Evolutionary conservation across 495 filamentous ascomycete species (phyloP).

Genomic region (Podospora anserina): DNA sequence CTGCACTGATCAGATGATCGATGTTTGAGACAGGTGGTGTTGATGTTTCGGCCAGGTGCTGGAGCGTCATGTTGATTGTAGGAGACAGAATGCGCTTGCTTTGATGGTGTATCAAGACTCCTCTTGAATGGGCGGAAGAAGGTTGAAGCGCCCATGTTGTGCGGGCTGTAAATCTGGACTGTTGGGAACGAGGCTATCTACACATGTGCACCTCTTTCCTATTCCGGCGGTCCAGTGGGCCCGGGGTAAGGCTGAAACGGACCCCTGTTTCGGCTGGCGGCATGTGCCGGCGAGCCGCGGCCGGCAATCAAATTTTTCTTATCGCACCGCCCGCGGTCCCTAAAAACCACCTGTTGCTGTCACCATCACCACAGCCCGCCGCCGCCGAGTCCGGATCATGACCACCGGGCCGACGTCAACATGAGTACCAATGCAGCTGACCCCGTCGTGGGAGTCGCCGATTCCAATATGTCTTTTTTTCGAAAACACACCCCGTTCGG

Average conservation of each 20-base stretch:
- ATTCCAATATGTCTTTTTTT: background rate
- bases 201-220: background rate
- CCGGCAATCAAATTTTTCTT: background rate
- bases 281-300: background rate
- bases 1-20: too few species aligned
- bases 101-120: too few species aligned
- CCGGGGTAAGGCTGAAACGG: background rate
- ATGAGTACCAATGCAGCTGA: background rate
- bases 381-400: background rate
- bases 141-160: too few species aligned
- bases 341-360: background rate
- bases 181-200: background rate
- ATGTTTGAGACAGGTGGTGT: too few species aligned
- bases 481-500: background rate
- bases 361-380: background rate
- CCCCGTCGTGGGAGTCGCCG: background rate
- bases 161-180: background rate
- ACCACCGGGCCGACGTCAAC: background rate
- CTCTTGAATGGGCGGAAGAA: too few species aligned
- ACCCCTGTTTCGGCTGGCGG: background rate
- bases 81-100: too few species aligned
- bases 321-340: background rate
- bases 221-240: background rate
- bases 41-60: too few species aligned
- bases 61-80: too few species aligned